phyloP scores from a whole-genome alignment of 257 asterid genomes.

The Verbascum thapsus region DNA sequence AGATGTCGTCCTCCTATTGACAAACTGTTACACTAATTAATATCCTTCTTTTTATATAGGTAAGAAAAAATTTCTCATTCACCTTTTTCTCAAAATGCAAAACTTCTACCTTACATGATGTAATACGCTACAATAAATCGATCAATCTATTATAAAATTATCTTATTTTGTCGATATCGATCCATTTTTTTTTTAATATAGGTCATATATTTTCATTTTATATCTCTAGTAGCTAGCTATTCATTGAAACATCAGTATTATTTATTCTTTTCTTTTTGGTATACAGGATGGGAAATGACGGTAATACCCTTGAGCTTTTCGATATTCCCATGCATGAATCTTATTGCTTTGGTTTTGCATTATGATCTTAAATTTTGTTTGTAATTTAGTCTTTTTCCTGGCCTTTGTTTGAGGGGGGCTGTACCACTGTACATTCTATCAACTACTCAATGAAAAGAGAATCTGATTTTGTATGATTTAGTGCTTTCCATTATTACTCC shows the following conservation, averaged over 20 bases:
- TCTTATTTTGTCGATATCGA: no score
- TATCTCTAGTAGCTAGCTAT: no score
- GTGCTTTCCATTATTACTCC: neutral
- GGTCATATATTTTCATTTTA: no score
- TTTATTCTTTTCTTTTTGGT: no score
- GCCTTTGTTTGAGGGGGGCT: slow-evolving; percentile 1
- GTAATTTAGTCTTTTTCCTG: neutral
- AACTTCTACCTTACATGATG: no score
- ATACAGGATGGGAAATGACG: no score
- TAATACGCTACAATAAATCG: no score
- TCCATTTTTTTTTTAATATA: no score
- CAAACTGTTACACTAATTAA: neutral
- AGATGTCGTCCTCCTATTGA: neutral
- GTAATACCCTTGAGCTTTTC: no score
- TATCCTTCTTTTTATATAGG: neutral
- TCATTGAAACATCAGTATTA: no score
- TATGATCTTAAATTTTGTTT: neutral
- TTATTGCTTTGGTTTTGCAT: neutral
- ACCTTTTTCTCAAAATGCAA: neutral
- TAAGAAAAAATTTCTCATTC: neutral
- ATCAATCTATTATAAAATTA: no score
- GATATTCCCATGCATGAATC: no score
- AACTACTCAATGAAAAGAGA: neutral
- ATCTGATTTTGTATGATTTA: neutral
- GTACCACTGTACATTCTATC: neutral